phyloP scores from a whole-genome alignment of 495 filamentous ascomycete species.

The Chaetomium cochliodes region DNA sequence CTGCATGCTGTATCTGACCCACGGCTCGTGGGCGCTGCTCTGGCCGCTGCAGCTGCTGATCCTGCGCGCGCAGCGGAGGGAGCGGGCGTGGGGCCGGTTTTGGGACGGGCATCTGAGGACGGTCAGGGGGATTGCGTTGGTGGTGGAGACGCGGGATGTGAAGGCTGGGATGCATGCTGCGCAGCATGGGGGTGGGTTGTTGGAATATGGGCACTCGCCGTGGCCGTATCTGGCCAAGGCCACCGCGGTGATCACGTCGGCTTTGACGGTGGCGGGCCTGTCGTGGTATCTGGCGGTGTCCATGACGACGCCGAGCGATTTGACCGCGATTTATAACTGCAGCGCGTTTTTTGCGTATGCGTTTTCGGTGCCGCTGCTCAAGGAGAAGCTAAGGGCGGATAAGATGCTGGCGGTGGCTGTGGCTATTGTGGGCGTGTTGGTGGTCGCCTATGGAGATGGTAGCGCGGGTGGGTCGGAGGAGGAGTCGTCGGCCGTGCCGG shows the following conservation, averaged over 20 bases:
- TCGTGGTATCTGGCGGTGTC: slow-evolving; percentile 95
- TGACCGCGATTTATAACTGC: slow-evolving; percentile 99
- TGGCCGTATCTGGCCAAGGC: slow-evolving; percentile 72
- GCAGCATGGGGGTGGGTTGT: slow-evolving; percentile 23
- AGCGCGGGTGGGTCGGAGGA: neutral
- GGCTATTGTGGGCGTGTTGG: slow-evolving; percentile 82
- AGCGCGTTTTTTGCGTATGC: slow-evolving; percentile 98
- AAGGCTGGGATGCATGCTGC: slow-evolving; percentile 44
- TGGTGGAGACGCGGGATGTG: slow-evolving; percentile 70
- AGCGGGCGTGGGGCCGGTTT: slow-evolving; percentile 76
- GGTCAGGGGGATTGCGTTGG: slow-evolving; percentile 76
- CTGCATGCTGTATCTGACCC: slow-evolving; percentile 96
- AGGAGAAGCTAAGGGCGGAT: slow-evolving; percentile 73
- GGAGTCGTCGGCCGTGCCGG: slow-evolving; percentile 26
- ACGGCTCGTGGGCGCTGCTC: slow-evolving; percentile 86
- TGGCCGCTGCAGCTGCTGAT: slow-evolving; percentile 84
- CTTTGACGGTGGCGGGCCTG: slow-evolving; percentile 85
- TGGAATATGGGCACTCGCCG: slow-evolving; percentile 26
- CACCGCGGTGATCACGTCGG: slow-evolving; percentile 77
- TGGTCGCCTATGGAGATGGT: slow-evolving; percentile 89
- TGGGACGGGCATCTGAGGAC: slow-evolving; percentile 76
- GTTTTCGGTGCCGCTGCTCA: slow-evolving; percentile 84
- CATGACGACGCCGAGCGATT: slow-evolving; percentile 84
- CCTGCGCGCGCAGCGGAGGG: slow-evolving; percentile 60
- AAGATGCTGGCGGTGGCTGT: slow-evolving; percentile 82